Base-by-base conservation (phyloP, 495 filamentous ascomycete genomes). In the Tuber calosporum region DNA sequence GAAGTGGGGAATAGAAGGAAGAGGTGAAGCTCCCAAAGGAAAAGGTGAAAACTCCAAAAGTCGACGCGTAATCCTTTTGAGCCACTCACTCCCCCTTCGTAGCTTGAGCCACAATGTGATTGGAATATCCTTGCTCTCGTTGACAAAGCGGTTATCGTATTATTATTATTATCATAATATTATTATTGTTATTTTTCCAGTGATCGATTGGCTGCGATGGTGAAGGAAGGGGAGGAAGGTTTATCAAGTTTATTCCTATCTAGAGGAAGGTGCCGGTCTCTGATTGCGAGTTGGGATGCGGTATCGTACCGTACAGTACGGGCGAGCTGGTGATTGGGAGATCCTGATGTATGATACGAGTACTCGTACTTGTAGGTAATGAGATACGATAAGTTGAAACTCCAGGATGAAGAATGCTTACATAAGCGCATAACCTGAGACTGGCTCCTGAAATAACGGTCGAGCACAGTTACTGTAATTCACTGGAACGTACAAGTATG, bases 31-130 rank as follows among this genome's bases (percentile, higher is more conserved):
- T 30, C 6, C 26, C 53, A 62, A 62, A 17, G 17, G 53, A 15
- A 30, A 26, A 62, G 53, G 26, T 30, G n/a, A 30, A 62, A 26
- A n/a, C 17, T 17, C 26, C 53, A 62, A 62, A 17, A 30, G 53
- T 62, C 26, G 26, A 62, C 53, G 53, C 53, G 53, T 62, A 62
- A 62, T 30, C 53, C n/a, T n/a, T n/a, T n/a, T n/a, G n/a, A n/a
- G n/a, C n/a, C n/a, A n/a, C n/a, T n/a, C n/a, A n/a, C n/a, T n/a
- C n/a, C n/a, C n/a, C n/a, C n/a, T n/a, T n/a, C n/a, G n/a, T n/a
- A n/a, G n/a, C n/a, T n/a, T n/a, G n/a, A 62, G 26, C 9, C 53
- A 53, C 45, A 53, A 53, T 62, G 30, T 30, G n/a, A 62, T 15
- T 30, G 53, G 53, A 62, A 9, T 4, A 62, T 17, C 9, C n/a